These are phyloP conservation scores for Septoria linicola DNA, from an alignment of 2,329 filamentous ascomycete genomes.

Conservation along the genomic window DNA sequence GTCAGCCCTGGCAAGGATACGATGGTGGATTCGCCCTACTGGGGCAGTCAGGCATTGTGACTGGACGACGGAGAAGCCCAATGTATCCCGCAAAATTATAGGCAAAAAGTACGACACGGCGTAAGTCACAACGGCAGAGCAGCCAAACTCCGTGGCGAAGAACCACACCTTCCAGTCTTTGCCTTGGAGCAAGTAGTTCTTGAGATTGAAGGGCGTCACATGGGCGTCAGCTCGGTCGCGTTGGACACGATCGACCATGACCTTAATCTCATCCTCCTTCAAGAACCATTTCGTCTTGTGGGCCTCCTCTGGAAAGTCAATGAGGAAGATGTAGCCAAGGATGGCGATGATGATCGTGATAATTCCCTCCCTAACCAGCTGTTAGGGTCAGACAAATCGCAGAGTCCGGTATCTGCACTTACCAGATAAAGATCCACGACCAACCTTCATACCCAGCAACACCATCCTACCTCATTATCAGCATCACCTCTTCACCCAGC, in stretches of 20 bases:
- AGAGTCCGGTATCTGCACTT: conserved; percentile 9
- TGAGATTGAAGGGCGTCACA: conserved; percentile 41
- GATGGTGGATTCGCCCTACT: not conserved
- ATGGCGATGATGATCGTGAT: conserved; percentile 1
- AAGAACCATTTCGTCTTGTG: conserved; percentile 20
- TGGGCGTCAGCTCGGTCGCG: conserved; percentile 19
- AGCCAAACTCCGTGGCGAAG: conserved; percentile 55
- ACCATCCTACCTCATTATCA: conserved; percentile 1
- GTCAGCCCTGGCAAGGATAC: not conserved
- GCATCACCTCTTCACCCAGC: not conserved
- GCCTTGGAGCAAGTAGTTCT: conserved; percentile 43
- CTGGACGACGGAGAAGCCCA: conserved; percentile 63
- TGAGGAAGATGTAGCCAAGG: conserved; percentile 3
- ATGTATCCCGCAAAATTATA: conserved; percentile 63
- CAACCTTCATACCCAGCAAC: not conserved
- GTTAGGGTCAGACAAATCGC: not conserved
- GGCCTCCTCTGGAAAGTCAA: conserved; percentile 21
- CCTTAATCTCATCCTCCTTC: conserved; percentile 15
- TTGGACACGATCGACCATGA: conserved; percentile 20
- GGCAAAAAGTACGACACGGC: conserved; percentile 76
- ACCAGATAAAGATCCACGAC: conserved; percentile 15
- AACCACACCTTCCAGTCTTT: conserved; percentile 53
- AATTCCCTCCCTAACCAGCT: not conserved
- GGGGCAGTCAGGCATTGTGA: conserved; percentile 71
- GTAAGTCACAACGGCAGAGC: conserved; percentile 68